Evolutionary conservation across 2,329 filamentous ascomycete species (phyloP).

Genomic region (Hymenotorrendiella dingleyae): DNA sequence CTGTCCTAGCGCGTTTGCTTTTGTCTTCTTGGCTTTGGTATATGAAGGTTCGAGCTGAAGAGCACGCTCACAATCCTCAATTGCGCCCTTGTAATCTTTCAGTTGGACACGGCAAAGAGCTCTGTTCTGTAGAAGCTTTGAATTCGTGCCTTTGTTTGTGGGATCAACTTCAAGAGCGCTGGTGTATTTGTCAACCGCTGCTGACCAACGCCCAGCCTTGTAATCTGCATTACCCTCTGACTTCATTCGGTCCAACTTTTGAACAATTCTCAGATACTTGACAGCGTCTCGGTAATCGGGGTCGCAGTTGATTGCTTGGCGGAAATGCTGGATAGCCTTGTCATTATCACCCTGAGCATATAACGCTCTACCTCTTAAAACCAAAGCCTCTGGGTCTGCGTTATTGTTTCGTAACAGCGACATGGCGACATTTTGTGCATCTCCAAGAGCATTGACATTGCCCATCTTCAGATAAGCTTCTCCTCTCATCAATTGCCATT

Average conservation of each 20-base stretch:
- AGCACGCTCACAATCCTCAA: conserved; percentile 80
- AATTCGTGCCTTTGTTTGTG: conserved; percentile 83
- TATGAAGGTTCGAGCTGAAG: conserved; percentile 78
- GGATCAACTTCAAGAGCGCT: conserved; percentile 81
- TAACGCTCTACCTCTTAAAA: conserved; percentile 78
- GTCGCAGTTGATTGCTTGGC: conserved; percentile 82
- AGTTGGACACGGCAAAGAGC: conserved; percentile 79
- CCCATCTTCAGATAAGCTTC: conserved; percentile 93
- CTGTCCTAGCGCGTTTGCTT: conserved; percentile 81
- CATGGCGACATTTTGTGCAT: conserved; percentile 91
- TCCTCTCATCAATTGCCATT: conserved; percentile 89
- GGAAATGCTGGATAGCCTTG: conserved; percentile 88
- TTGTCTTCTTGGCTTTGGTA: conserved; percentile 86
- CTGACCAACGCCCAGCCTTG: conserved; percentile 74
- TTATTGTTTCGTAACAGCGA: conserved; percentile 76
- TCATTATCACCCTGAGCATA: conserved; percentile 93
- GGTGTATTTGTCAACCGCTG: conserved; percentile 79
- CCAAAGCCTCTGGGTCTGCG: conserved; percentile 88
- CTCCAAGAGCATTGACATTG: conserved; percentile 78
- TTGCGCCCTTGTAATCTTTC: conserved; percentile 76
- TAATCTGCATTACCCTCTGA: conserved; percentile 87
- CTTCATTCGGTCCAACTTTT: conserved; percentile 90
- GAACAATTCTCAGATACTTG: conserved; percentile 82
- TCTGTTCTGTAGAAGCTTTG: conserved; percentile 90
- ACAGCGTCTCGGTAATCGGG: conserved; percentile 86